Percentiles rank a stretch among this genome's conserved stretches.
Evolutionary conservation across 2,329 filamentous ascomycete species (phyloP).

Genomic region (Colletotrichum filicis): DNA sequence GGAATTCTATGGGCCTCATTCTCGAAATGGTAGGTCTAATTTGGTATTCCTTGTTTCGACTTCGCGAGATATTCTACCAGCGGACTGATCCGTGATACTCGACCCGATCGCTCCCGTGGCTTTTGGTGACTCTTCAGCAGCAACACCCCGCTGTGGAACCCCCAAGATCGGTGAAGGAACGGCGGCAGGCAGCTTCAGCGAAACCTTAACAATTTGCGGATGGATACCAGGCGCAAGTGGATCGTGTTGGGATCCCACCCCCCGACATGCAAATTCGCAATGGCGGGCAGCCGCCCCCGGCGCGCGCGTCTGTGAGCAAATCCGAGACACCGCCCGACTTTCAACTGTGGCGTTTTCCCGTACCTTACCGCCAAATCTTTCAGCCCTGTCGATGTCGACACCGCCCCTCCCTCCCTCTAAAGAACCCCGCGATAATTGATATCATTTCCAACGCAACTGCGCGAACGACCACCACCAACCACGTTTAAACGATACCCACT

Average conservation of each 20-base stretch:
- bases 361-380: slow-evolving; percentile 7
- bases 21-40: not conserved
- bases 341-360: not conserved
- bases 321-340: not conserved
- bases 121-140: not conserved
- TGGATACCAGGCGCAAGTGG: not conserved
- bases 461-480: not conserved
- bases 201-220: not conserved
- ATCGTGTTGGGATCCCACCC: not conserved
- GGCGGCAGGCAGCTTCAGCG: slow-evolving; percentile 1
- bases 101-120: not conserved
- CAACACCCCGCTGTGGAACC: slow-evolving; percentile 6
- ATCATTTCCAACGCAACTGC: no score
- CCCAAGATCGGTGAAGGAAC: slow-evolving; percentile 6
- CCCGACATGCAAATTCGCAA: slow-evolving; percentile 12
- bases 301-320: not conserved
- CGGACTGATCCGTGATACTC: not conserved
- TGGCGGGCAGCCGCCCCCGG: not conserved
- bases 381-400: slow-evolving; percentile 26
- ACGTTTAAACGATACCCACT: no score
- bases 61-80: not conserved
- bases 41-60: not conserved
- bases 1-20: not conserved
- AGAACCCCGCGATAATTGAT: slow-evolving; percentile 18
- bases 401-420: slow-evolving; percentile 12